Evolutionary conservation across 495 filamentous ascomycete genomes (phyloP), one percentile per base, ranked within the genome.

Genomic region (Daldinia grandis): DNA sequence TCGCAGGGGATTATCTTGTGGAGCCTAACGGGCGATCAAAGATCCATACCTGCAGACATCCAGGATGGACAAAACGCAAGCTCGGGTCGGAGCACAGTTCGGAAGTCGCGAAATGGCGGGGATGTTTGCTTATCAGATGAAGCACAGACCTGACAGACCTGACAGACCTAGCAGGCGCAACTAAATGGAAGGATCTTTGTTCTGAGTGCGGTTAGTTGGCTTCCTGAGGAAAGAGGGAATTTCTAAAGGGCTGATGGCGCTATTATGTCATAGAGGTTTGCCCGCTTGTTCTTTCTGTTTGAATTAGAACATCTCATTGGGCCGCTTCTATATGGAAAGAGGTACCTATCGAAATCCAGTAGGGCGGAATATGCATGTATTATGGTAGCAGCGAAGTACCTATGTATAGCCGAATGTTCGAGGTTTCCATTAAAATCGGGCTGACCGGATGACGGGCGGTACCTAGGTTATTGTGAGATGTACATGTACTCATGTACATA

Each of bases 81-180:
- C 33, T 66, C 62, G 62, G 68, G 8, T 66, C 62, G 68, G 68
- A 71, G 68, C 19, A 53, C 62, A 56, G 33, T 58, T 71, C 68
- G 68, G 57, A 71, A 40, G 8, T 56, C 30, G 17, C 17, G n/a
- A 56, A 35, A 37, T 37, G 33, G 54, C 31, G 54, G 57, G 56
- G 56, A 59, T 42, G 27, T 15, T 58, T n/a, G n/a, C 42, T 59
- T 68, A 60, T 64, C 55, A 66, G 63, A 53, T 47, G 42, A 8
- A 24, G 42, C 17, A 47, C 42, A 12, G 42, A 47, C 42, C 42
- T 24, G 19, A 10, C 19, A 47, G 3, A n/a, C 37, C 14, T 14
- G 15, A 40, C 4, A 14, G 31, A 12, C 37, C 14, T 14, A n/a
- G n/a, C 4, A 14, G 31, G 4, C 19, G 42, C 19, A 14, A 44